phyloP scores from a whole-genome alignment of 768 basidiomycete genomes.

The Macrocybe gigantea region DNA sequence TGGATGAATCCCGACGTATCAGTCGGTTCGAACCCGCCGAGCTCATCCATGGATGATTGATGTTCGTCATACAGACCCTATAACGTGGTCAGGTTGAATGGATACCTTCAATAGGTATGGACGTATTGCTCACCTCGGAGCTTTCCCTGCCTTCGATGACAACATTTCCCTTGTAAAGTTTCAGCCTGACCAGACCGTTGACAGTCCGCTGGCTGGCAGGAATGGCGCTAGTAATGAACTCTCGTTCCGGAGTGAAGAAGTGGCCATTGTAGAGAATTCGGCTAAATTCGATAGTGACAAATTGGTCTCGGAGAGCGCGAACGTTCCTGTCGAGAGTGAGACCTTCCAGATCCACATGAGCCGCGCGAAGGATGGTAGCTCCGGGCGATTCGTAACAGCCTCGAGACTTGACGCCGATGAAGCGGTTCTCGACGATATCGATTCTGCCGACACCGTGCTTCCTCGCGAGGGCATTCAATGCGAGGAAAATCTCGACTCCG shows the following conservation, averaged over 20 bases:
- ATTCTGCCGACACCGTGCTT: slow-evolving; percentile 96
- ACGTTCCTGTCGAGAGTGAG: slow-evolving; percentile 98
- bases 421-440: slow-evolving; percentile 99
- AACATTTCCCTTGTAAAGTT: slow-evolving; percentile 95
- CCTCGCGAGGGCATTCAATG: slow-evolving; percentile 85
- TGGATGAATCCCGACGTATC: slow-evolving; percentile 96
- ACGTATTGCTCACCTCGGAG: slow-evolving; percentile 53
- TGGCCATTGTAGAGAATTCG: slow-evolving; percentile 97
- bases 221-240: slow-evolving; percentile 87
- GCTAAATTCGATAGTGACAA: slow-evolving; percentile 86
- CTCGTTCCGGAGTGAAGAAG: slow-evolving; percentile 99
- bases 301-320: slow-evolving; percentile 89
- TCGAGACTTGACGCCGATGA: slow-evolving; percentile 98
- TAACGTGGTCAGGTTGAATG: background rate
- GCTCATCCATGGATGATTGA: slow-evolving; percentile 97
- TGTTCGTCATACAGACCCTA: slow-evolving; percentile 93
- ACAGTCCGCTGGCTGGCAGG: slow-evolving; percentile 95
- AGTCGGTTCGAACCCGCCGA: slow-evolving; percentile 95
- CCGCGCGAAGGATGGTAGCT: slow-evolving; percentile 91
- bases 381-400: slow-evolving; percentile 99
- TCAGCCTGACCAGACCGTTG: slow-evolving; percentile 86
- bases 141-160: slow-evolving; percentile 89
- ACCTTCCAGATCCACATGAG: slow-evolving; percentile 96
- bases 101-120: background rate
- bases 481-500: slow-evolving; percentile 88